Conservation (phyloP, 2,329 filamentous ascomycete genomes). For the Colletotrichum chlorophyti region DNA sequence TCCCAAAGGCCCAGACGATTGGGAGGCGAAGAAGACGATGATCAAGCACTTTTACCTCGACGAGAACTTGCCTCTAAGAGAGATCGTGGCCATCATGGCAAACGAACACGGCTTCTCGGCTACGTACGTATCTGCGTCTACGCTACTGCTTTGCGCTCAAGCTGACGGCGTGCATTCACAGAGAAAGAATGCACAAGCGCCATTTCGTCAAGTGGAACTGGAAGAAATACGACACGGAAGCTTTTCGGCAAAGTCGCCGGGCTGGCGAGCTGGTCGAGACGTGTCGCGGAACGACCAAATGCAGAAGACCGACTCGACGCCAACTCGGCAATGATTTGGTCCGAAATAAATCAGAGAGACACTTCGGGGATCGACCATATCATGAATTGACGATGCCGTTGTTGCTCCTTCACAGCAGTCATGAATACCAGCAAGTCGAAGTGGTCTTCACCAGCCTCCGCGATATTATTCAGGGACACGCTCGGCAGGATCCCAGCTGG, state of each 20-base stretch:
- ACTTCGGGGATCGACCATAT: too few species aligned
- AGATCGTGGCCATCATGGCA: not conserved
- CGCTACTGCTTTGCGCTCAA: not conserved
- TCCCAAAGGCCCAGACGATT: not conserved
- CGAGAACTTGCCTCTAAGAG: not conserved
- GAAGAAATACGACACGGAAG: slow-evolving; percentile 2
- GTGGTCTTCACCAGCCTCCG: not conserved
- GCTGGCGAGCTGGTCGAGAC: not conserved
- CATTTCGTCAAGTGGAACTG: slow-evolving; percentile 1
- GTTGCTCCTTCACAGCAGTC: not conserved
- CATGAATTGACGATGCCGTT: too few species aligned
- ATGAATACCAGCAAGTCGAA: not conserved
- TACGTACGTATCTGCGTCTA: not conserved
- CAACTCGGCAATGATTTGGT: too few species aligned
- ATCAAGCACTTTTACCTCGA: not conserved
- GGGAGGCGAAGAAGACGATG: not conserved
- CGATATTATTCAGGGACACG: not conserved
- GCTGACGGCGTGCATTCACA: too few species aligned
- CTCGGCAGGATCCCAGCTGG: not conserved
- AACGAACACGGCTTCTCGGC: not conserved
- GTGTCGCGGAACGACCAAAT: not conserved
- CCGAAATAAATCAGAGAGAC: too few species aligned
- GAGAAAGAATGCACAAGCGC: not conserved
- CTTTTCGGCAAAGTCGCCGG: not conserved
- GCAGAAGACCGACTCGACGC: not conserved